Evolutionary conservation across 495 filamentous ascomycete species (phyloP), one percentile per base, ranked within the genome.

Genomic region (Penicillium roqueforti): DNA sequence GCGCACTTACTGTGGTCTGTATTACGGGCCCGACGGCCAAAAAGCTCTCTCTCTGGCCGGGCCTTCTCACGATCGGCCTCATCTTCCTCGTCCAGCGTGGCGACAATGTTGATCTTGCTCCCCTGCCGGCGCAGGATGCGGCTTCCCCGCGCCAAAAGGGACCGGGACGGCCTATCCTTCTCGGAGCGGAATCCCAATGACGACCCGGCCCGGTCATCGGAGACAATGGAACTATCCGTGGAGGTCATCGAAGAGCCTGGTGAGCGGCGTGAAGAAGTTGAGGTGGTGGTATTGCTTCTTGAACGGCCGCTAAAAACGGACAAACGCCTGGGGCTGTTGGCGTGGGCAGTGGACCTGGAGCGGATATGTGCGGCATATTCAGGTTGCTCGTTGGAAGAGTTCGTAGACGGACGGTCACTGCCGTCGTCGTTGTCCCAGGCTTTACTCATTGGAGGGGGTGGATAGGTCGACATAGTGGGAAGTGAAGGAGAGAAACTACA

Each of bases 101-200:
- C 74, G 53, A 72, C 69, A 50, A 81, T 71, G 40, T 76, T 76
- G 56, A 77, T 70, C 47, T 77, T 79, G 59, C 77, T 81, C 1
- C 77, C 77, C 53, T 79, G 74, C 31, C 78, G 73, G 20, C 72
- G 76, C 20, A 81, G 64, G 31, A 81, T 75, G n/a, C 75, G 76
- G 36, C 77, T 79, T 3, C 76, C 76, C 20, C 77, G 76, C 38
- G 70, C 62, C 31, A 79, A 59, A 39, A 80, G 63, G 8, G 73
- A 74, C 39, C 73, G 72, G 9, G 73, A 68, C 32, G 72, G 62
- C 50, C 70, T 72, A 3, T 75, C 77, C 9, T 66, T 68, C 22
- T 76, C 74, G 10, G 65, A 42, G 6, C 69, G 68, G 47, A 61
- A 38, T 5, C 68, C 64, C 54, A 68, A 20, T 22, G 61, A 63